Evolutionary conservation across 176 grass and related monocot species (phyloP).

Genomic region (Rhynchospora breviuscula): DNA sequence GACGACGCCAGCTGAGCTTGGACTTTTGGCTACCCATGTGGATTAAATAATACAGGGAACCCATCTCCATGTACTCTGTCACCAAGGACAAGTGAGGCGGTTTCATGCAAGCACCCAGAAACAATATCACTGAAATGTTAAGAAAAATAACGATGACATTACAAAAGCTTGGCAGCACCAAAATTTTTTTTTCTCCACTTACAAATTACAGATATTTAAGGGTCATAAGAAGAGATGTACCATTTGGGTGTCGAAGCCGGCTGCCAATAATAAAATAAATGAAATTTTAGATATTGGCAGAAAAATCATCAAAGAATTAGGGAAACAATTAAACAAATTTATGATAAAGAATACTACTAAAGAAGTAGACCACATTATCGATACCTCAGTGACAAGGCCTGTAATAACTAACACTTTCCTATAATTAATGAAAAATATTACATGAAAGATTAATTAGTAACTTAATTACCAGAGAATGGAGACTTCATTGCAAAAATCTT

Average conservation of each 20-base stretch:
- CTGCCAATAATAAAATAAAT: constrained; percentile 39
- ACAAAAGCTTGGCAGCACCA: constrained; percentile 8
- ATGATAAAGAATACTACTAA: constrained; percentile 12
- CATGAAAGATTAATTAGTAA: not conserved
- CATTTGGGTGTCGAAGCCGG: constrained; percentile 97
- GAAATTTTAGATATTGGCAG: not conserved
- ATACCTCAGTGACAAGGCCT: not conserved
- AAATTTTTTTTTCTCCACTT: not conserved
- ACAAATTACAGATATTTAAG: constrained; percentile 5
- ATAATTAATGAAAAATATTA: not conserved
- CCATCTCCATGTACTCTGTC: constrained; percentile 97
- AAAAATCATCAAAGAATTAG: constrained; percentile 10
- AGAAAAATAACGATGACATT: constrained; percentile 25
- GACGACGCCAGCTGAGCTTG: constrained; percentile 84
- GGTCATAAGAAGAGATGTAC: constrained; percentile 38
- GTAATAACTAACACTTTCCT: not conserved
- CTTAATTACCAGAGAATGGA: constrained; percentile 76
- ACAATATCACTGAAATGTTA: constrained; percentile 79
- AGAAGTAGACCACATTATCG: not conserved
- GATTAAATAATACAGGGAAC: constrained; percentile 96
- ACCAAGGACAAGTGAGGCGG: constrained; percentile 88
- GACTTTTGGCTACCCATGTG: constrained; percentile 66
- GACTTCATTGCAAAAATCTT: constrained; percentile 99
- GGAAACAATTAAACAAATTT: constrained; percentile 17
- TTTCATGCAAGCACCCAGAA: constrained; percentile 97